phyloP scores from a whole-genome alignment of 108 stramenopile genomes.

The Parietichytrium sp. region DNA sequence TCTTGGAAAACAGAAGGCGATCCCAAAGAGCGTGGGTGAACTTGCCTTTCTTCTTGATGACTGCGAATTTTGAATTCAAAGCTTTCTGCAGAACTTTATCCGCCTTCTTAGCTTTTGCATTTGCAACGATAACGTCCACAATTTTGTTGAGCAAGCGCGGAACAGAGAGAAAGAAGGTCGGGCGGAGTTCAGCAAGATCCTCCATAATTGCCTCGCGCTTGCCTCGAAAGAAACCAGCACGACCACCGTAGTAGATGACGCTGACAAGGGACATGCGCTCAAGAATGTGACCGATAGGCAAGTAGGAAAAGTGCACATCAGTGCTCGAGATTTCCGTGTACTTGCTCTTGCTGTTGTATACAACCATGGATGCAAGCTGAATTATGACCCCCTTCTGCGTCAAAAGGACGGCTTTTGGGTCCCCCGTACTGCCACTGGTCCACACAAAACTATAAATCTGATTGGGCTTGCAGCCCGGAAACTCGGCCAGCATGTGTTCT shows the following conservation, averaged over 20 bases:
- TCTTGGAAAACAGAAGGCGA: conserved; percentile 84
- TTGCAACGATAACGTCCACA: conserved; percentile 63
- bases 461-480: conserved; percentile 57
- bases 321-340: background rate
- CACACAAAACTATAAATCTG: conserved; percentile 70
- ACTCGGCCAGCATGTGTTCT: background rate
- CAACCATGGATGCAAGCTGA: conserved; percentile 33
- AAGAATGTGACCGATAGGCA: conserved; percentile 93
- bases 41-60: background rate
- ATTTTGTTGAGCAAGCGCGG: conserved; percentile 92
- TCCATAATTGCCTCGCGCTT: conserved; percentile 73
- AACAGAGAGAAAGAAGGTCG: conserved; percentile 82
- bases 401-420: conserved; percentile 85
- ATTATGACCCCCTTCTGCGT: conserved; percentile 80
- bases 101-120: background rate
- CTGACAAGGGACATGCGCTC: conserved; percentile 72
- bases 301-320: conserved; percentile 88
- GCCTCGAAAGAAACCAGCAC: conserved; percentile 80
- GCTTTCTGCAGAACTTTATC: conserved; percentile 18
- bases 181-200: conserved; percentile 82
- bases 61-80: background rate
- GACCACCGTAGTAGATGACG: conserved; percentile 68
- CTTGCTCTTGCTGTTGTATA: too few species aligned
- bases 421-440: conserved; percentile 66
- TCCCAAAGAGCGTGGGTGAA: conserved; percentile 82